Percentiles rank a stretch among this genome's conserved stretches.
Conservation (phyloP, 495 filamentous ascomycete genomes). For the Pseudevernia furfuracea region DNA sequence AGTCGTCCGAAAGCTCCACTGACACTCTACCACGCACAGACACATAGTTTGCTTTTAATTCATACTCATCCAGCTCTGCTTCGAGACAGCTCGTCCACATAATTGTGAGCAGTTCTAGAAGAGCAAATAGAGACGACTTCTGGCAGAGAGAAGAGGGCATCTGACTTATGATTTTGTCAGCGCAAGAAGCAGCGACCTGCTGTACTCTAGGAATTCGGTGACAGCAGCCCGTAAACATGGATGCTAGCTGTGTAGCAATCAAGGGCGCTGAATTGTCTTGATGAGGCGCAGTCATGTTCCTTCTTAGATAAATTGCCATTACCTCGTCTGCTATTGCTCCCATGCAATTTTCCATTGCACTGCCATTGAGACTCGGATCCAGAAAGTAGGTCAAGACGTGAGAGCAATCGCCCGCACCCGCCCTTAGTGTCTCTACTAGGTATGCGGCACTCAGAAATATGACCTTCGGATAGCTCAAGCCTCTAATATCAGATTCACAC, state of each 20-base stretch:
- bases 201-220: slow-evolving; percentile 87
- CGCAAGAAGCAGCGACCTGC: slow-evolving; percentile 68
- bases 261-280: slow-evolving; percentile 74
- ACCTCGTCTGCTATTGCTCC: slow-evolving; percentile 67
- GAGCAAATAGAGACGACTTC: slow-evolving; percentile 77
- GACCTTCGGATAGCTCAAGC: slow-evolving; percentile 75
- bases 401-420: slow-evolving; percentile 75
- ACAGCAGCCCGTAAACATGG: slow-evolving; percentile 79
- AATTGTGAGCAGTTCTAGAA: slow-evolving; percentile 81
- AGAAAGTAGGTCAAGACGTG: slow-evolving; percentile 84
- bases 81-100: slow-evolving; percentile 95
- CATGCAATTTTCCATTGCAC: slow-evolving; percentile 80
- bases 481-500: slow-evolving; percentile 66
- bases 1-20: slow-evolving; percentile 88
- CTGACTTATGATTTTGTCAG: slow-evolving; percentile 72
- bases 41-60: slow-evolving; percentile 69
- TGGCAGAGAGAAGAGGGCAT: slow-evolving; percentile 89
- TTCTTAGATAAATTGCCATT: slow-evolving; percentile 63
- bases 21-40: slow-evolving; percentile 66
- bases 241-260: slow-evolving; percentile 77
- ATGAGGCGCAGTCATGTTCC: slow-evolving; percentile 59
- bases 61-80: slow-evolving; percentile 87
- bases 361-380: slow-evolving; percentile 72
- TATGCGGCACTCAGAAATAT: slow-evolving; percentile 84
- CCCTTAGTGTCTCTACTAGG: slow-evolving; percentile 76